Evolutionary conservation across 106 monocot species (phyloP).

Genomic region (Phalaenopsis equestris): DNA sequence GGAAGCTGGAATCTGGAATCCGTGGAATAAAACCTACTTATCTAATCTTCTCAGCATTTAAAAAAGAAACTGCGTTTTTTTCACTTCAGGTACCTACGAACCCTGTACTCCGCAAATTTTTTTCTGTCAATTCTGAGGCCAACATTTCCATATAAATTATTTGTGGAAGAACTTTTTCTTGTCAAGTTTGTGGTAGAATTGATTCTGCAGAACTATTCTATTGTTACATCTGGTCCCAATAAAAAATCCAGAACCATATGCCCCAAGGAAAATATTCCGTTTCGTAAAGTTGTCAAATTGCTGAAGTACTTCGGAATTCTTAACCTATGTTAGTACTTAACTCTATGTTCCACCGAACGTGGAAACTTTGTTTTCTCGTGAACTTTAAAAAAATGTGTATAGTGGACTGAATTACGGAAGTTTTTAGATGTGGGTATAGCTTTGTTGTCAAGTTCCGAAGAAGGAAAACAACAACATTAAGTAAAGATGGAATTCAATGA

Average conservation of each 20-base stretch:
- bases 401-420: neutral
- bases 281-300: neutral
- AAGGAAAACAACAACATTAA: neutral
- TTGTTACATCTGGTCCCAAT: constrained; percentile 12
- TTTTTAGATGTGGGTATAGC: neutral
- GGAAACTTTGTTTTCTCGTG: neutral
- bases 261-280: constrained; percentile 14
- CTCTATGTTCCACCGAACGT: neutral
- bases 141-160: constrained; percentile 38
- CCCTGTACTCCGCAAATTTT: constrained; percentile 11
- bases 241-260: constrained; percentile 34
- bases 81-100: constrained; percentile 38
- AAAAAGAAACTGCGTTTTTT: constrained; percentile 36
- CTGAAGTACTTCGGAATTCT: neutral
- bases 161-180: constrained; percentile 26
- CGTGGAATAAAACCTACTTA: constrained; percentile 24
- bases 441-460: neutral
- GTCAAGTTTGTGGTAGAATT: constrained; percentile 21
- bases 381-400: neutral
- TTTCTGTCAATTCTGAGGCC: constrained; percentile 21
- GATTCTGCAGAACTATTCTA: constrained; percentile 18
- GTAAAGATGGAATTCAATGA: neutral
- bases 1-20: constrained; percentile 47
- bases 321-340: neutral
- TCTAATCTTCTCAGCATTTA: constrained; percentile 25